phyloP scores from a whole-genome alignment of 2,329 filamentous ascomycete species.

The Amylocarpus encephaloides region DNA sequence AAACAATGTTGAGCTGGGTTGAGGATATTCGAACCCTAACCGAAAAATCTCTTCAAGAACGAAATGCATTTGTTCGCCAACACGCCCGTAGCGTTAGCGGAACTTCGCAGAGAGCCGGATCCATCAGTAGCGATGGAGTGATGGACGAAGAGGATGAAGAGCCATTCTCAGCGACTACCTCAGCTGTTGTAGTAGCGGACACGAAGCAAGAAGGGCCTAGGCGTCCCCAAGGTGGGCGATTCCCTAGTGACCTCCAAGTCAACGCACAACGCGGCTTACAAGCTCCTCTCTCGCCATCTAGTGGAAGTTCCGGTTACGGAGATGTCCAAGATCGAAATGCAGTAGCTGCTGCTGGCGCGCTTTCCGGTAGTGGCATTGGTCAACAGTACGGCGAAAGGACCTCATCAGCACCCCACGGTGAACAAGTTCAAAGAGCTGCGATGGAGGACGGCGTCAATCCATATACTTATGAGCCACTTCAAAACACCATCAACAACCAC shows the following conservation, averaged over 20 bases:
- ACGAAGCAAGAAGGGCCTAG: constrained; percentile 48
- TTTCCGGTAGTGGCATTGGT: constrained; percentile 22
- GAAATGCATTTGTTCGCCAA: constrained; percentile 76
- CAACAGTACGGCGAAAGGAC: constrained; percentile 28
- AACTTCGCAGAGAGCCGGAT: constrained; percentile 50
- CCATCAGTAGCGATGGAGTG: constrained; percentile 67
- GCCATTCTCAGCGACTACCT: constrained; percentile 50
- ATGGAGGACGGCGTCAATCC: constrained; percentile 51
- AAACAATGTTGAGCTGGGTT: constrained; percentile 90
- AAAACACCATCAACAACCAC: constrained; percentile 3
- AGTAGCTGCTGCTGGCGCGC: constrained; percentile 44
- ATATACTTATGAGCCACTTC: constrained; percentile 39
- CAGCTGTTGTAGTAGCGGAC: constrained; percentile 46
- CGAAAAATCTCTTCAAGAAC: constrained; percentile 81
- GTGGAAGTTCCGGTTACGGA: constrained; percentile 62
- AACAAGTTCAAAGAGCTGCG: constrained; percentile 44
- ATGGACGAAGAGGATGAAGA: constrained; percentile 69
- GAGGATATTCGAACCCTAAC: constrained; percentile 84
- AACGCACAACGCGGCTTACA: constrained; percentile 73
- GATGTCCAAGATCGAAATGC: constrained; percentile 49
- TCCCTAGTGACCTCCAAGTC: constrained; percentile 88
- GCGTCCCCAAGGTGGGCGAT: constrained; percentile 88
- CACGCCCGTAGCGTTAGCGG: constrained; percentile 75
- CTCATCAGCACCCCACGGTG: constrained; percentile 44
- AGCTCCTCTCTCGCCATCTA: constrained; percentile 72